phyloP scores from a whole-genome alignment of 371 early-diverging fungal species.

The Mortierella sp. region DNA sequence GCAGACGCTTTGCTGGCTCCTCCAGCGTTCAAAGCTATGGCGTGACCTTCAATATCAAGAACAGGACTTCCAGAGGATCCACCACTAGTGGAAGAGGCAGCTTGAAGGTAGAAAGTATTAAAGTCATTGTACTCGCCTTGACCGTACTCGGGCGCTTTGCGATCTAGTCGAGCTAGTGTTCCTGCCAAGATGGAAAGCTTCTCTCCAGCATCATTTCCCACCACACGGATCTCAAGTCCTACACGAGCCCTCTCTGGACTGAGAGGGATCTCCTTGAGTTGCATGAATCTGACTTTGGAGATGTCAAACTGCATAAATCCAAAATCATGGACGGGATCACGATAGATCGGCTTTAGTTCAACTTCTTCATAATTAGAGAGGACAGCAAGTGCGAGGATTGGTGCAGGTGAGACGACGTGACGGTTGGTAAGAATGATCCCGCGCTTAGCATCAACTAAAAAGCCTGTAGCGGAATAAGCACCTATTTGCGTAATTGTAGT shows the following conservation, averaged over 20 bases:
- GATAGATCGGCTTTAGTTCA: slow-evolving; percentile 82
- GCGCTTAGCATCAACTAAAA: slow-evolving; percentile 90
- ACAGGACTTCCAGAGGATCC: slow-evolving; percentile 80
- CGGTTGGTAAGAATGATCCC: slow-evolving; percentile 94
- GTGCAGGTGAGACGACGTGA: slow-evolving; percentile 90
- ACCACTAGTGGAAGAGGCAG: slow-evolving; percentile 75
- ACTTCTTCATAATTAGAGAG: slow-evolving; percentile 92
- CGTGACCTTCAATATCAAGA: slow-evolving; percentile 75
- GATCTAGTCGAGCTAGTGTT: slow-evolving; percentile 82
- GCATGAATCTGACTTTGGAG: slow-evolving; percentile 80
- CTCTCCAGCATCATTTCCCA: slow-evolving; percentile 90
- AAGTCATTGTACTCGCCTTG: slow-evolving; percentile 78
- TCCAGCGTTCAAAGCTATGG: slow-evolving; percentile 78
- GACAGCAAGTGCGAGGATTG: slow-evolving; percentile 85
- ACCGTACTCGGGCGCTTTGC: slow-evolving; percentile 81
- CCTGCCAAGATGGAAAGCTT: slow-evolving; percentile 86
- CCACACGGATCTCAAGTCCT: slow-evolving; percentile 86
- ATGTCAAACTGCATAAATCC: slow-evolving; percentile 91
- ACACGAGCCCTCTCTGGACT: slow-evolving; percentile 82
- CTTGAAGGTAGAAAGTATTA: slow-evolving; percentile 79
- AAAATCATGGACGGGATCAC: slow-evolving; percentile 93
- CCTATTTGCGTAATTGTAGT: slow-evolving; percentile 37
- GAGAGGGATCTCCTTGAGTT: slow-evolving; percentile 74
- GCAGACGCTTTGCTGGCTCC: slow-evolving; percentile 68
- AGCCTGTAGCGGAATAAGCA: slow-evolving; percentile 88